Percentiles rank a stretch among this genome's conserved stretches.
These are phyloP conservation scores for Mycena polygramma DNA, from an alignment of 768 basidiomycete genomes.

Conservation along the genomic window DNA sequence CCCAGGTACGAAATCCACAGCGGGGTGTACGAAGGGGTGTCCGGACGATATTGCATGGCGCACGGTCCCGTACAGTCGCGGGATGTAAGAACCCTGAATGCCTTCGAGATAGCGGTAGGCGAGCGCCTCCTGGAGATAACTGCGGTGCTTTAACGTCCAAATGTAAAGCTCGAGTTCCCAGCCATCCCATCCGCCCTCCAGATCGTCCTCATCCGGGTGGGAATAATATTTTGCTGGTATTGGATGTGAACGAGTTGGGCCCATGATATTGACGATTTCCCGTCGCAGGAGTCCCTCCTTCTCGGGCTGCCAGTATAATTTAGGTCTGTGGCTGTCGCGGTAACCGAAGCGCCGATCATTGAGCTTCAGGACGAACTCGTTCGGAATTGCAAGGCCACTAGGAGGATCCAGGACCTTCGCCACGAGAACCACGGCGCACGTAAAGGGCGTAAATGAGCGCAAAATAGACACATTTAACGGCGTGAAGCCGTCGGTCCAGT, in stretches of 20 bases:
- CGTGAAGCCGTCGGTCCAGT: conserved; percentile 3
- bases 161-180: conserved; percentile 10
- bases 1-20: no score
- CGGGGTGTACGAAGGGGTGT: no score
- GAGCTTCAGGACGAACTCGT: conserved; percentile 7
- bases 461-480: not conserved
- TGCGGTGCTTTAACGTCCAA: not conserved
- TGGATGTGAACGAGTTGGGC: not conserved
- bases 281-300: not conserved
- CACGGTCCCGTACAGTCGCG: not conserved
- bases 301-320: not conserved
- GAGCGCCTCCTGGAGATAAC: not conserved
- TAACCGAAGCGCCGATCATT: conserved; percentile 6
- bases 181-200: not conserved
- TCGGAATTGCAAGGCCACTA: not conserved
- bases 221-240: not conserved
- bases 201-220: not conserved
- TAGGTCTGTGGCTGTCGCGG: not conserved
- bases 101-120: conserved; percentile 2
- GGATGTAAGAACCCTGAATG: not conserved
- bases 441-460: not conserved
- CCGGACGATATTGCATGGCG: not conserved
- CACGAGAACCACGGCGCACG: not conserved
- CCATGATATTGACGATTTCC: not conserved
- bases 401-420: not conserved